A percentile compares a stretch with the other conserved stretches of the same genome.
Evolutionary conservation across 1,284 basidiomycete genomes (phyloP).

Genomic region (Ceratobasidium sp.): DNA sequence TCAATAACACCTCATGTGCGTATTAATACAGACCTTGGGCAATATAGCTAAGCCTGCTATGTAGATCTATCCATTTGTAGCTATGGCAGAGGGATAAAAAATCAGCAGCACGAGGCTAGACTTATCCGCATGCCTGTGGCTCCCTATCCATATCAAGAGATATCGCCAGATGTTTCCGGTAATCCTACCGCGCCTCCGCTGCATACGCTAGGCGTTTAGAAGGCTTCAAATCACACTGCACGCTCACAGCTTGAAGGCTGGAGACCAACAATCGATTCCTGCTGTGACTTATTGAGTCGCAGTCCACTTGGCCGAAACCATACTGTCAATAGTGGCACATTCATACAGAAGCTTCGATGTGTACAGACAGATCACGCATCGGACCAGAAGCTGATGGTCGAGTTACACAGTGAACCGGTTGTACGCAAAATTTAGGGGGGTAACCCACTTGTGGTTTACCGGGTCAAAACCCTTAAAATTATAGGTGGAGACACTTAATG

Average conservation of each 20-base stretch:
- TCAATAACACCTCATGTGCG: neutral
- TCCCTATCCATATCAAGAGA: neutral
- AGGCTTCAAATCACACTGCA: conserved; percentile 12
- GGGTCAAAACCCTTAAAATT: no score
- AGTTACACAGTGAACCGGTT: no score
- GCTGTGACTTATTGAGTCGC: neutral
- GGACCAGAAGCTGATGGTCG: neutral
- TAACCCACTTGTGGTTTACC: no score
- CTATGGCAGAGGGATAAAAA: conserved; percentile 30
- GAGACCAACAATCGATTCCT: neutral
- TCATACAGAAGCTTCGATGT: neutral
- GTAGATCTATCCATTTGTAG: conserved; percentile 21
- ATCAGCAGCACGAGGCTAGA: conserved; percentile 20
- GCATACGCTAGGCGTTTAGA: conserved; percentile 16
- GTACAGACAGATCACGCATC: conserved; percentile 21
- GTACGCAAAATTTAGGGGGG: no score
- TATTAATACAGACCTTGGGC: neutral
- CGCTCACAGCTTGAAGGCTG: conserved; percentile 5
- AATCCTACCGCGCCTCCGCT: neutral
- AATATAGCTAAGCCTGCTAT: neutral
- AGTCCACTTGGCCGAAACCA: neutral
- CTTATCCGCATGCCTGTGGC: neutral
- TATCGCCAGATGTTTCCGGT: neutral
- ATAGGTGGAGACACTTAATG: no score
- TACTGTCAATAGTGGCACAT: neutral